Conservation (phyloP, 768 basidiomycete genomes). For the Rhodotorula graminis region DNA sequence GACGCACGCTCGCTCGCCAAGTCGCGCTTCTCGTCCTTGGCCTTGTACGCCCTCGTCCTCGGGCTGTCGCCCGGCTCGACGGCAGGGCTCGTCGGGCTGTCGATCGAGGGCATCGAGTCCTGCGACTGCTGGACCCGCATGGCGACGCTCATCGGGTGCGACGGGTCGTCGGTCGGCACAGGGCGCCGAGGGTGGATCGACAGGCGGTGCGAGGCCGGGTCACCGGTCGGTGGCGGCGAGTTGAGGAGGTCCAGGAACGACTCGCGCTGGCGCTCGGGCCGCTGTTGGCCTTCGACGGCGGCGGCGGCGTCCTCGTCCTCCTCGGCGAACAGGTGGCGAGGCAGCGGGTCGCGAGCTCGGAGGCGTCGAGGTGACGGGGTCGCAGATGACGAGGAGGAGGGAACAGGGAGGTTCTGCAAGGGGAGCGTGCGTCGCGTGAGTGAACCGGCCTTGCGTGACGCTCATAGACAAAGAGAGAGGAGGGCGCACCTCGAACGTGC, state of each 20-base stretch:
- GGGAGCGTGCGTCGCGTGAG: no score
- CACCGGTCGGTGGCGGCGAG: conserved; percentile 10
- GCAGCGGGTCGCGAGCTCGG: conserved; percentile 9
- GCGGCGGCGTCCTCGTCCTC: conserved; percentile 8
- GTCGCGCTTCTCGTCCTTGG: conserved; percentile 33
- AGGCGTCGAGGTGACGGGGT: conserved; percentile 4
- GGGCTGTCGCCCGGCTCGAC: background rate
- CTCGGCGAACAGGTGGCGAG: conserved; percentile 14
- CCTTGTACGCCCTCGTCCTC: conserved; percentile 12
- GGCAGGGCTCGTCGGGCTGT: background rate
- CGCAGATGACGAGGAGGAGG: conserved; percentile 7
- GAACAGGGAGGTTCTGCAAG: background rate
- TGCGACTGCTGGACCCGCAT: conserved; percentile 18
- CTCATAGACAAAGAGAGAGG: no score
- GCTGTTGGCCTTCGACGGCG: background rate
- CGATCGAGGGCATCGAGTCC: background rate
- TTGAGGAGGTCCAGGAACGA: conserved; percentile 18
- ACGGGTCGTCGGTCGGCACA: background rate
- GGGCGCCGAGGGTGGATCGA: background rate
- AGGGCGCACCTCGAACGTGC: conserved; percentile 88
- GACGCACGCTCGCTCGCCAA: conserved; percentile 26
- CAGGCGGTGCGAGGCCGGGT: background rate
- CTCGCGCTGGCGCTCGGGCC: background rate
- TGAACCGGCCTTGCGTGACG: no score
- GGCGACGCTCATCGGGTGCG: conserved; percentile 6